Conservation (phyloP, 2,329 filamentous ascomycete genomes). For the Fusarium napiforme region DNA sequence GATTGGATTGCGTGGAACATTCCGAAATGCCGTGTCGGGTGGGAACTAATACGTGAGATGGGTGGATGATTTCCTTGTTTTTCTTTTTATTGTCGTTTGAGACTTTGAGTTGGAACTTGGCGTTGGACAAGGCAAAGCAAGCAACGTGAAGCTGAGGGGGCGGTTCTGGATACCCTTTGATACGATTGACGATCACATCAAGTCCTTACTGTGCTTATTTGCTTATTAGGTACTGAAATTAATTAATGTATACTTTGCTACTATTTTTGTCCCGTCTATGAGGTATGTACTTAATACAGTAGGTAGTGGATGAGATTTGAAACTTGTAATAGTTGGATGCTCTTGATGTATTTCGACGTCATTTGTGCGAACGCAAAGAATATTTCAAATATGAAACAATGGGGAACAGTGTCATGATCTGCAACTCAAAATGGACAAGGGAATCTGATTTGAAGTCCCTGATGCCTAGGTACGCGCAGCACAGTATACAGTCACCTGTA, state of each 20-base stretch:
- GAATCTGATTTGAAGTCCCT: constrained; percentile 4
- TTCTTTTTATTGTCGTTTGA: constrained; percentile 1
- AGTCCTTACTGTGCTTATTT: not conserved
- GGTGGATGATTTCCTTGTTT: constrained; percentile 34
- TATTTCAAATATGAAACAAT: constrained; percentile 25
- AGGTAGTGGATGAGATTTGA: not conserved
- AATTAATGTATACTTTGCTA: constrained; percentile 12
- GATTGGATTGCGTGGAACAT: constrained; percentile 26
- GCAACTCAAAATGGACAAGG: constrained; percentile 7
- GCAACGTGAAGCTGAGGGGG: not conserved
- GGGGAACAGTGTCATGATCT: constrained; percentile 30
- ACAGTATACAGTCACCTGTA: not conserved
- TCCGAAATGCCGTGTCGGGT: constrained; percentile 8
- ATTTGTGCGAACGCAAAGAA: constrained; percentile 18
- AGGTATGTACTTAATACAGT: too few relatives aligned
- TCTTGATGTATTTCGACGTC: constrained; percentile 18
- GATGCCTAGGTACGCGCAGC: not conserved
- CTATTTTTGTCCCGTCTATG: constrained; percentile 6
- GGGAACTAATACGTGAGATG: constrained; percentile 23
- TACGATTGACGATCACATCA: constrained; percentile 4
- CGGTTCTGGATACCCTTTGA: constrained; percentile 19
- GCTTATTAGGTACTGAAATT: not conserved
- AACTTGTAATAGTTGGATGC: not conserved
- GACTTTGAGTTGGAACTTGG: constrained; percentile 5
- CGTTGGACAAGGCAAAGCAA: constrained; percentile 1